Base-by-base conservation (phyloP, 116 monocot genomes). In the Trichopus zeylanicus region DNA sequence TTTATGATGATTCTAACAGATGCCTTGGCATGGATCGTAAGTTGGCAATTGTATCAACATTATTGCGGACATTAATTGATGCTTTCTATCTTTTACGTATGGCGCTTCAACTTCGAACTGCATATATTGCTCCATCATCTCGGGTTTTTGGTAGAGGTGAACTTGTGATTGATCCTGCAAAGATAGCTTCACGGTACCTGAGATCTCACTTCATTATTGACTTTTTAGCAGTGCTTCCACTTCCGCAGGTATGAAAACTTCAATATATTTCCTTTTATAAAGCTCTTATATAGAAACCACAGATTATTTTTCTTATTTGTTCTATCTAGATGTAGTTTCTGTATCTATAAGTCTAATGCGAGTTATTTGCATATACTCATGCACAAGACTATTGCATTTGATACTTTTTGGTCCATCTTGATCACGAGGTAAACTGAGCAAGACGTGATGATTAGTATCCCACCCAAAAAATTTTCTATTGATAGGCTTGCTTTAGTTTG, bases 61-160 rank as follows among this genome's bases (percentile, higher is more conserved):
- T 70, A 52, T n/a, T 86, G 55, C 77, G 89, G 49, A 78, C 89
- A 53, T 47, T 89, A 31, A 57, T 89, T 61, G 94, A 94, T 81
- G 51, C 54, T 26, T 75, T 89, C 63, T 94, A 94, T 73, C 73
- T 94, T 60, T 31, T 77, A 21, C 86, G 72, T 6, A 83, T 94
- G 63, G 67, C 57, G 66, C 73, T 94, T 74, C 94, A 86, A 51
- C 89, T 94, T 56, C 71, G 80, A 19, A 94, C 94, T 46, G 94
- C 81, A 42, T 94, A 75, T 46, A 86, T 83, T 67, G 83, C 89
- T 29, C 89, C 94, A 27, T 94, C 94, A 1, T 89, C 94, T 59
- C 85, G 94, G 28, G 94, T 94, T 49, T 94, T 94, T 74, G 94
- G 89, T 20, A 72, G 89, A 80, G 94, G 94, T 66, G 94, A 89